Base-by-base conservation (phyloP, 2,329 filamentous ascomycete genomes). In the Stachybotrys echinatus region DNA sequence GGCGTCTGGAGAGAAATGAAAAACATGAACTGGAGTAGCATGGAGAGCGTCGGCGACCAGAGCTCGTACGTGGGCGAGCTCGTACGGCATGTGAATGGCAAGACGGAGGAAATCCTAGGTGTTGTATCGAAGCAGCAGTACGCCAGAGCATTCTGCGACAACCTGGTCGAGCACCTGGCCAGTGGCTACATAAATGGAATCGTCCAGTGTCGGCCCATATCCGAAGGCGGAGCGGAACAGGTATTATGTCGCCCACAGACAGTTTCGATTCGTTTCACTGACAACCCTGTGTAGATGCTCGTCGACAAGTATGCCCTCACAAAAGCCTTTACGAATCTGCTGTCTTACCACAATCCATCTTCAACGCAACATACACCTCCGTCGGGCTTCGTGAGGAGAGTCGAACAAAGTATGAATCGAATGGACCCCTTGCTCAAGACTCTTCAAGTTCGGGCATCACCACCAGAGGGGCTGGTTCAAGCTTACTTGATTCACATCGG, bases 401-500 rank as follows among this genome's bases (percentile, higher is more conserved):
- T 96, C 46, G 89, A 87, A 62, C 80, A 85, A 52, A 87, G 83
- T 62, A 94, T 96, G 78, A 83, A 84, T 51, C 89, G 91, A 57
- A 85, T 97, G 56, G 92, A 97, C 62, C 88, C 90, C 1, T 80
- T 99, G 20, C 85, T 99, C 60, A 99, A 99, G 71, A 97, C 94
- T 3, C 81, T 99, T 3, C 94, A 99, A 75, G 92, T 99, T 45
- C 89, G 89, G 23, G 84, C 92, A 3, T 89, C 88, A 5, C 94
- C 94, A 0, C 88, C 92, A 0, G 94, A 99, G 73, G 92, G 89
- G 2, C 81, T 99, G 4, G 92, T 99, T 0, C 92, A 97, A 72
- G 94, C 94, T 31, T 99, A 99, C 66, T 84, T 99, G 31, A 95
- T 97, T 67, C 94, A 97, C 71, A 94, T 99, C 56, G 91, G 84